These are phyloP conservation scores for Tetrapyrgos nigripes DNA, from an alignment of 1,284 basidiomycete species.

Conservation along the genomic window DNA sequence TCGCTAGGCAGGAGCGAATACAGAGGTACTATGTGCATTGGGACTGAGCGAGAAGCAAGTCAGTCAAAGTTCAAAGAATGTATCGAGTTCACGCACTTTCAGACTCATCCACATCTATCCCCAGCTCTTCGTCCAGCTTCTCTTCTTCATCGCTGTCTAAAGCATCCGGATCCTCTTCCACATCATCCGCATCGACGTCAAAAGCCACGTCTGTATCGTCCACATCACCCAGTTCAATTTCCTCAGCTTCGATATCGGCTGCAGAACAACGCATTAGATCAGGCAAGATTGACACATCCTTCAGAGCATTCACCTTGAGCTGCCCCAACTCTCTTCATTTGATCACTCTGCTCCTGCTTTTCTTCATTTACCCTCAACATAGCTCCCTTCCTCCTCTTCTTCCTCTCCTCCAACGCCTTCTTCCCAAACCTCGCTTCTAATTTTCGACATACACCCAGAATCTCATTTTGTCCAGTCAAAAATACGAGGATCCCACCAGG, in stretches of 20 bases:
- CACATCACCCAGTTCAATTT: constrained; percentile 73
- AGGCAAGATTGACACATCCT: not conserved
- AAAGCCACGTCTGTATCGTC: constrained; percentile 58
- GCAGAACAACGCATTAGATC: constrained; percentile 25
- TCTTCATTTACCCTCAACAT: constrained; percentile 19
- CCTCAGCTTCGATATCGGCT: constrained; percentile 80
- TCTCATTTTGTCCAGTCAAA: constrained; percentile 99
- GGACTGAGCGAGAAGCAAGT: constrained; percentile 53
- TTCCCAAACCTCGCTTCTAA: constrained; percentile 82
- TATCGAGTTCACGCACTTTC: constrained; percentile 53
- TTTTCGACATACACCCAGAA: constrained; percentile 86
- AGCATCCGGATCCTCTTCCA: constrained; percentile 53
- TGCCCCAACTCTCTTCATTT: constrained; percentile 41
- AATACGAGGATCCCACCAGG: constrained; percentile 96
- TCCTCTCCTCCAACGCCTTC: constrained; percentile 65
- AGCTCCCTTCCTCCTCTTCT: constrained; percentile 41
- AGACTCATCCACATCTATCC: constrained; percentile 62
- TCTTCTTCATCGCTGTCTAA: constrained; percentile 63
- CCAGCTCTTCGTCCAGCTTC: constrained; percentile 55
- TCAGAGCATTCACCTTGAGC: constrained; percentile 54
- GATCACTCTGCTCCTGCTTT: constrained; percentile 6
- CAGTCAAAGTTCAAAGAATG: not conserved
- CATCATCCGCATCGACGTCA: constrained; percentile 62
- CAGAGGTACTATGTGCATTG: constrained; percentile 89
- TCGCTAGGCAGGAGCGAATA: constrained; percentile 98